Evolutionary conservation across 108 stramenopile species (phyloP).

Genomic region (Stephanodiscus triporus): DNA sequence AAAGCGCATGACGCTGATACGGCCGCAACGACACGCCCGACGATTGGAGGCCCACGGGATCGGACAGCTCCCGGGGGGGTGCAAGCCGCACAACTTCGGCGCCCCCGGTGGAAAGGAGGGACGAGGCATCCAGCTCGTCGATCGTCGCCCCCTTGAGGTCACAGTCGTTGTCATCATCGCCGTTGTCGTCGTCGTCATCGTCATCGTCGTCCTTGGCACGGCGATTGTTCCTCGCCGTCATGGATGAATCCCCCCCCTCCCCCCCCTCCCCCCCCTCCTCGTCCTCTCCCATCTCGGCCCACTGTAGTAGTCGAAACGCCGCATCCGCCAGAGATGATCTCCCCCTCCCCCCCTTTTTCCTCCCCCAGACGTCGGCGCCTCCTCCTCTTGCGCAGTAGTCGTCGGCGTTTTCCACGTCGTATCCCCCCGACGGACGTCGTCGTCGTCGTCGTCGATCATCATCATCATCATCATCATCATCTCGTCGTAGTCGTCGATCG

Average conservation of each 20-base stretch:
- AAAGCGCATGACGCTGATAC: slow-evolving; percentile 77
- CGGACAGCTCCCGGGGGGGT: slow-evolving; percentile 52
- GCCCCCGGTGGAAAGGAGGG: not conserved
- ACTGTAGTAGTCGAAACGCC: slow-evolving; percentile 80
- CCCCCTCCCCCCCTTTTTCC: slow-evolving; percentile 8
- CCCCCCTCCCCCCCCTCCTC: slow-evolving; percentile 47
- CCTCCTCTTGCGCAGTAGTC: not conserved
- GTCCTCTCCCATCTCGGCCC: slow-evolving; percentile 77
- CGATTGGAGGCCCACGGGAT: slow-evolving; percentile 55
- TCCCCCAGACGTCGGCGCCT: not conserved
- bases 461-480: no score
- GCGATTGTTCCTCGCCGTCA: not conserved
- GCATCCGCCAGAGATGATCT: slow-evolving; percentile 36
- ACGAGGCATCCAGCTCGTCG: slow-evolving; percentile 29
- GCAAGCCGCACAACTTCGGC: not conserved
- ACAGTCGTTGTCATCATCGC: slow-evolving; percentile 25
- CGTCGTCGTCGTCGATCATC: not conserved
- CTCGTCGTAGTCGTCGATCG: no score
- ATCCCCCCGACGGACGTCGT: not conserved
- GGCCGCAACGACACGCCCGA: slow-evolving; percentile 55
- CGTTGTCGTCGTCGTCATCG: slow-evolving; percentile 12
- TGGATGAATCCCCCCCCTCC: no score
- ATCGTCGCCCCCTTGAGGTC: slow-evolving; percentile 14
- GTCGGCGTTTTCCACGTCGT: not conserved
- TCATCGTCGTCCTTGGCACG: not conserved